Conservation (phyloP, 2,329 filamentous ascomycete genomes). For the Microcera coccophila region DNA sequence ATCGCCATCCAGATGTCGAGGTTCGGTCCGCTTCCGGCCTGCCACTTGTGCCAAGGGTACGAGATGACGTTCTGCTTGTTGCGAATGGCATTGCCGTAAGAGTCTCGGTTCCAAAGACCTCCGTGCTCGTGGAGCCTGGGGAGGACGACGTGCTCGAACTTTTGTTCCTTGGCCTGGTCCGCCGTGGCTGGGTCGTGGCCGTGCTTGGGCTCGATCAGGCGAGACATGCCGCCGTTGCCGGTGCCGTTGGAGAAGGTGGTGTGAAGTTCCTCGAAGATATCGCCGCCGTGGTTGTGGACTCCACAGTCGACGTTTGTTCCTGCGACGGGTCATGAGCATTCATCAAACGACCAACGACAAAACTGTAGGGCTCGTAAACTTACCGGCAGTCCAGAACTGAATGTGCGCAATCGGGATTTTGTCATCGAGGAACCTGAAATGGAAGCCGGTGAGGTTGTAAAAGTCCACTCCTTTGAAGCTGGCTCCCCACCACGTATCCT, state of each 20-base stretch:
- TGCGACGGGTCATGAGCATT: background rate
- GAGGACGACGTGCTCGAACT: background rate
- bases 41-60: constrained; percentile 9
- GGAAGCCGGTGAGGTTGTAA: constrained; percentile 8
- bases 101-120: constrained; percentile 5
- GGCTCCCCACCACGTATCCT: constrained; percentile 4
- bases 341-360: no score
- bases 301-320: constrained; percentile 2
- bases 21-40: constrained; percentile 6
- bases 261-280: constrained; percentile 5
- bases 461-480: constrained; percentile 6
- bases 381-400: constrained; percentile 12
- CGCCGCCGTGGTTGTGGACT: background rate
- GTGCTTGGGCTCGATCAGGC: background rate
- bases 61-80: constrained; percentile 5
- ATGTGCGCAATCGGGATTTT: constrained; percentile 7
- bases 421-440: constrained; percentile 9
- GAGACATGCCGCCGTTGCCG: background rate
- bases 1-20: constrained; percentile 12
- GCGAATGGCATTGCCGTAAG: background rate
- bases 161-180: background rate
- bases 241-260: constrained; percentile 2
- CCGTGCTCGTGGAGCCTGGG: constrained; percentile 6
- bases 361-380: no score
- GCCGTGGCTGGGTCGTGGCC: background rate